Evolutionary conservation across 148 eudicot genomes (phyloP), one percentile per base, ranked within the genome.

Genomic region (Rhododendron molle): DNA sequence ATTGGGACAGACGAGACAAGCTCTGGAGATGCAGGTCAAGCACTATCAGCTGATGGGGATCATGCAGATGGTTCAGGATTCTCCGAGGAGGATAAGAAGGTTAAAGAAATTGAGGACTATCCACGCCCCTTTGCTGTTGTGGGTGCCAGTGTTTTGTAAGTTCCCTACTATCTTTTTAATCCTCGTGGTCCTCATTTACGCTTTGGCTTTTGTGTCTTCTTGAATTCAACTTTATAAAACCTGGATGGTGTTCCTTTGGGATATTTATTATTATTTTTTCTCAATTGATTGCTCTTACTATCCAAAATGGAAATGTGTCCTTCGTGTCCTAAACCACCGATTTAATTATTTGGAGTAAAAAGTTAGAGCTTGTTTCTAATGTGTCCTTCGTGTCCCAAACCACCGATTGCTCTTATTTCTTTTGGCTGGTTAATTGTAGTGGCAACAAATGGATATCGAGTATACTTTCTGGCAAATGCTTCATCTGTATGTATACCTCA

Each of bases 111-210:
- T 86, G 96, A 93, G 90, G 98, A 94, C 46, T 95, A 92, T 92
- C 99, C 96, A 65, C 88, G 91, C 67, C 99, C 99, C 38, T 92
- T 90, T 38, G 93, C 96, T 85, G 98, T 97, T 82, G 94, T 97
- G 58, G 98, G 98, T 84, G 99, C 93, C 86, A 97, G 98, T 84
- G 98, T 95, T 52, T 84, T 97, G 99, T 97, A 94, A 94, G 96
- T 94, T 71, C 47, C 18, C 69, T 18, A 80, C 20, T n/a, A 36
- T 50, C 38, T 56, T 36, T 5, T 10, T 20, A 12, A 21, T 14
- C 77, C 16, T 15, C 4, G 5, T 26, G 28, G 36, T n/a, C 21
- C 32, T 23, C 18, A 9, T 65, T 38, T 40, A 67, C 69, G 30
- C 85, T 46, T 11, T 44, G 77, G 44, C 9, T 3, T 26, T 67